Evolutionary conservation across 768 basidiomycete species (phyloP).

Genomic region (Mycena vulgaris): DNA sequence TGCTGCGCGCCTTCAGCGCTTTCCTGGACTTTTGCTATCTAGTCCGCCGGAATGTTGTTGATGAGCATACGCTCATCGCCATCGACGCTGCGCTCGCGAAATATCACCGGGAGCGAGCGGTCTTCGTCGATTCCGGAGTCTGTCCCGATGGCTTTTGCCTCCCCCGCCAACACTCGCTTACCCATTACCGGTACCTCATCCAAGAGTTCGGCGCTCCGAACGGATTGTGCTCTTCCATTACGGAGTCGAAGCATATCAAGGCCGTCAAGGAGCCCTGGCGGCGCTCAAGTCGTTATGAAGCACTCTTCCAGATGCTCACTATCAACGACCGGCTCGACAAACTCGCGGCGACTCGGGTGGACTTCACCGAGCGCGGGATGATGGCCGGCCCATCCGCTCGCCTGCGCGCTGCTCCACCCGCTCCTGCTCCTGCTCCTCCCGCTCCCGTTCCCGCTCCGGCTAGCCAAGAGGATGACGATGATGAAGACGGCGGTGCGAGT

Average conservation of each 20-base stretch:
- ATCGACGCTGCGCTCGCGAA: conserved; percentile 36
- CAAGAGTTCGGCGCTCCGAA: conserved; percentile 49
- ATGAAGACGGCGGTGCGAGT: conserved; percentile 23
- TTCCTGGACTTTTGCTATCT: conserved; percentile 54
- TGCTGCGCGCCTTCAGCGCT: conserved; percentile 38
- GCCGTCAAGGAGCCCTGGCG: conserved; percentile 54
- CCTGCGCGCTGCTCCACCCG: not conserved
- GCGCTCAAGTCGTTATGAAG: conserved; percentile 43
- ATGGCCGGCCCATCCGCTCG: conserved; percentile 1
- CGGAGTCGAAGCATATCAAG: conserved; percentile 52
- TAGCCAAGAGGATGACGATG: conserved; percentile 7
- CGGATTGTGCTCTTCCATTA: conserved; percentile 43
- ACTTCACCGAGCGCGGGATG: conserved; percentile 39
- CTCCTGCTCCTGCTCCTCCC: not conserved
- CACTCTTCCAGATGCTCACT: conserved; percentile 51
- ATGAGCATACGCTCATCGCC: conserved; percentile 35
- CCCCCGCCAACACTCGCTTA: conserved; percentile 50
- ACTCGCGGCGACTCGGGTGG: conserved; percentile 33
- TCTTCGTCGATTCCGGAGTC: conserved; percentile 38
- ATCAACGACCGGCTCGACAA: conserved; percentile 51
- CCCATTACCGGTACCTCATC: conserved; percentile 48
- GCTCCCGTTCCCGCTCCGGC: no score
- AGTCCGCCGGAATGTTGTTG: conserved; percentile 37
- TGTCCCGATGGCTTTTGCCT: conserved; percentile 51
- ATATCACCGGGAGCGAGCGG: conserved; percentile 41